Evolutionary conservation across 345 rosid genomes (phyloP).

Genomic region (Raphanus raphanistrum): DNA sequence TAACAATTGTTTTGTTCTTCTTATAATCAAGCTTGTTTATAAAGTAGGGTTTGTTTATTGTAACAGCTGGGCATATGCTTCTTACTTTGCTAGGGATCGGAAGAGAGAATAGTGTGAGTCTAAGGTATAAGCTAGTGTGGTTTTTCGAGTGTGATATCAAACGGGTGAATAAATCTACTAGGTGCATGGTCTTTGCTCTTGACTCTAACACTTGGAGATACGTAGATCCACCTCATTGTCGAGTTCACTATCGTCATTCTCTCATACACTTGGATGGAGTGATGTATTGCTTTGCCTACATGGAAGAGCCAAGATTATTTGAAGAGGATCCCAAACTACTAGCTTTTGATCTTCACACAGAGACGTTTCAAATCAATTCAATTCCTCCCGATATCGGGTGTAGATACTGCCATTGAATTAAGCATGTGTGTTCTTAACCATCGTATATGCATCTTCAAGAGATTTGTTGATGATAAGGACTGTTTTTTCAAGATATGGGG

Average conservation of each 20-base stretch:
- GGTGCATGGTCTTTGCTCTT: conserved; percentile 16
- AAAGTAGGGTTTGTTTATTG: background rate
- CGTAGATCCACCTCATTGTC: conserved; percentile 1
- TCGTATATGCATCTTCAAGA: conserved; percentile 20
- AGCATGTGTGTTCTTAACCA: conserved; percentile 6
- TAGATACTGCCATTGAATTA: background rate
- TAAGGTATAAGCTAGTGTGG: conserved; percentile 13
- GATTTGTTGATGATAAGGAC: background rate
- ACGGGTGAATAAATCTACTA: background rate
- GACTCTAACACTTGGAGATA: conserved; percentile 20
- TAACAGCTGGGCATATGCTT: background rate
- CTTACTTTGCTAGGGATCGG: conserved; percentile 11
- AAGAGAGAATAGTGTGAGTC: background rate
- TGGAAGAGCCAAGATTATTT: background rate
- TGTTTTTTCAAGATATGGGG: background rate
- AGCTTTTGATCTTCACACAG: conserved; percentile 17
- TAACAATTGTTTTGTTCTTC: background rate
- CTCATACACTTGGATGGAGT: conserved; percentile 8
- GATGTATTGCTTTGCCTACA: background rate
- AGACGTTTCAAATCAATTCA: conserved; percentile 1
- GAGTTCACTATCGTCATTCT: conserved; percentile 1
- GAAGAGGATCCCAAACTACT: background rate
- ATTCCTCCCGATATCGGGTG: background rate
- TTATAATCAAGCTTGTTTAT: background rate
- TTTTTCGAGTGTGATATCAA: background rate